Evolutionary conservation across 805 yeast species (phyloP), one percentile per base, ranked within the genome.

Genomic region (Hanseniaspora thailandica): DNA sequence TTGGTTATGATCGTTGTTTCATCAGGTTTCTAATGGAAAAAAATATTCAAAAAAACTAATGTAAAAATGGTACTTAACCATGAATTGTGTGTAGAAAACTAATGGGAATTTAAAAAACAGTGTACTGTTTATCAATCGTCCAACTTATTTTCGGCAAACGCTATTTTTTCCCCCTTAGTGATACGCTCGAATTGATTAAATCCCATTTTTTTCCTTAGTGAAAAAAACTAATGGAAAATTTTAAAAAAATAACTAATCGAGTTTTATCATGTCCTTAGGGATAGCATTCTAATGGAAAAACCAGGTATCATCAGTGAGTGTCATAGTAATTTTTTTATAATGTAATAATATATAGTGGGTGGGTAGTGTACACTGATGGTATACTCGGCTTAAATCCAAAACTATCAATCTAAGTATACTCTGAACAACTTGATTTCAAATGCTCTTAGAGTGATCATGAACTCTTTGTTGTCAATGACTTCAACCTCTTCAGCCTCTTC

Each of bases 381-480:
- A 10, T 10, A 10, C 8, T 10, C 33, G 9, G 9, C 33, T 30
- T 30, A 30, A 10, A 6, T 30, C 33, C 33, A 19, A 17, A 36
- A 36, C 17, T 12, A 34, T 34, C 36, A 34, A n/a, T 34, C 17
- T 46, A 56, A 35, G 48, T 51, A 26, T 45, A 47, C 28, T 65
- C 65, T 47, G 62, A 61, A 19, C 63, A 70, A 46, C 62, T 63
- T 36, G 53, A 55, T 13, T 55, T 54, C 15, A 61, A 52, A 6
- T 68, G 72, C 53, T 20, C 53, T 41, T 33, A 49, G 19, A n/a
- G 54, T 31, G 13, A 59, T 52, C 2, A 36, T 41, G 2, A 58
- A 57, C 34, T 69, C 68, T 47, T 57, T 63, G 9, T 60, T 57
- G 13, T 68, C 64, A 55, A 66, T 72, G 38, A 66, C 63, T 0